phyloP scores from a whole-genome alignment of 345 rosid genomes.

The Lumnitzera racemosa region DNA sequence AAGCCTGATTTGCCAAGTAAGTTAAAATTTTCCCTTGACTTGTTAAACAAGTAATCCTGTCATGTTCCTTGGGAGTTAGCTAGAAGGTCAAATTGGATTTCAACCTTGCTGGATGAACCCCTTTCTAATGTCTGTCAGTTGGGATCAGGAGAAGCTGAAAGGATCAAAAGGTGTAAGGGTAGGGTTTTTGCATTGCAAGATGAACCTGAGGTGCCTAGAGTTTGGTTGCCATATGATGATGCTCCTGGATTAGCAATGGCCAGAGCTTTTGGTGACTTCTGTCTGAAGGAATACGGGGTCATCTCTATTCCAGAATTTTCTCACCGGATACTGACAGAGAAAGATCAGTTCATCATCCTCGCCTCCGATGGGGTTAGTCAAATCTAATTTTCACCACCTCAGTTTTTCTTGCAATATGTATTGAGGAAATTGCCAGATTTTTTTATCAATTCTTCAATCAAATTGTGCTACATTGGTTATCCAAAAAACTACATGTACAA shows the following conservation, averaged over 20 bases:
- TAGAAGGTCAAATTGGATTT: too few relatives aligned
- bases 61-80: not conserved
- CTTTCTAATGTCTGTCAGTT: not conserved
- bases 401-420: not conserved
- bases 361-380: conserved; percentile 93
- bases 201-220: conserved; percentile 97
- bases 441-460: too few relatives aligned
- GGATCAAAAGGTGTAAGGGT: conserved; percentile 93
- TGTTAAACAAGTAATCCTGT: not conserved
- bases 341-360: conserved; percentile 90
- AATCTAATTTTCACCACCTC: not conserved
- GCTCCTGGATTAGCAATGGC: conserved; percentile 99
- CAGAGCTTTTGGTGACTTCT: conserved; percentile 97
- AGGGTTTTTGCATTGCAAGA: conserved; percentile 97
- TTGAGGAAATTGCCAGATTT: too few relatives aligned
- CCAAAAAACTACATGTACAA: too few relatives aligned
- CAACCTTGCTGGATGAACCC: too few relatives aligned
- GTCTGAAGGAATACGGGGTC: conserved; percentile 97
- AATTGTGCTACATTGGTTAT: too few relatives aligned
- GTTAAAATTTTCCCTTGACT: conserved; percentile 7
- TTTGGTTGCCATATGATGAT: conserved; percentile 98
- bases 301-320: conserved; percentile 92
- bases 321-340: conserved; percentile 71
- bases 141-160: conserved; percentile 81
- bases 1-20: conserved; percentile 98